A percentile compares a stretch with the other conserved stretches of the same genome.
These are phyloP conservation scores for Bjerkandera adusta DNA, from an alignment of 1,284 basidiomycete species.

Conservation along the genomic window DNA sequence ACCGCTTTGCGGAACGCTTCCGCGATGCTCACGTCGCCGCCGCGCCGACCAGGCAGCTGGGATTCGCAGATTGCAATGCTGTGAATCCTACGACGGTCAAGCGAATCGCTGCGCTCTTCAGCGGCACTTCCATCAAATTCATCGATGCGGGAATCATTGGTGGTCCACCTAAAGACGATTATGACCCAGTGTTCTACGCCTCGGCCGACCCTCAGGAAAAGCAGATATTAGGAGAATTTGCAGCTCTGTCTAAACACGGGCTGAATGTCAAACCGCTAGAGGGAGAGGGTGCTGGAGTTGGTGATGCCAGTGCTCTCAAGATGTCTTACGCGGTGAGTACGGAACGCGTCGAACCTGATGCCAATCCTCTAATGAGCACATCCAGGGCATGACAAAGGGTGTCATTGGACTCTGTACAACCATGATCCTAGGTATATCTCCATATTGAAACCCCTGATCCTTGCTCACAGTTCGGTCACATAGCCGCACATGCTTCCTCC, in stretches of 20 bases:
- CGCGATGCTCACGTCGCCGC: constrained; percentile 24
- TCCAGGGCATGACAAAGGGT: constrained; percentile 29
- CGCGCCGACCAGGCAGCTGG: constrained; percentile 4
- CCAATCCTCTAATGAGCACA: neutral
- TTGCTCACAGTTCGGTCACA: neutral
- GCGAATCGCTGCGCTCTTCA: constrained; percentile 45
- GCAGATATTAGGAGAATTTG: constrained; percentile 41
- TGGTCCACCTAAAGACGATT: constrained; percentile 45
- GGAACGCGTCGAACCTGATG: too few relatives aligned
- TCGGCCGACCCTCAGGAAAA: constrained; percentile 38
- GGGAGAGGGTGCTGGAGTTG: constrained; percentile 46
- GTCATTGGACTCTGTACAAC: constrained; percentile 52
- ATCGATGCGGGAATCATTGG: constrained; percentile 62
- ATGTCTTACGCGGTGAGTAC: constrained; percentile 58
- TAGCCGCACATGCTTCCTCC: constrained; percentile 56
- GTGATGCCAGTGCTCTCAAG: constrained; percentile 61
- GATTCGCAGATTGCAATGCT: constrained; percentile 61
- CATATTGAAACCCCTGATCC: neutral
- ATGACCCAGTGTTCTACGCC: constrained; percentile 56
- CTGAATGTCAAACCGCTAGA: constrained; percentile 44
- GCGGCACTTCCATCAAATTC: constrained; percentile 39
- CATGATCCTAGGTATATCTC: constrained; percentile 49
- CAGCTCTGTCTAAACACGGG: constrained; percentile 39
- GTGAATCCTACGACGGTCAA: constrained; percentile 51
- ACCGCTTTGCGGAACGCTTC: constrained; percentile 45